Conservation (phyloP, 257 asterid species). For the Solanum chilense region DNA sequence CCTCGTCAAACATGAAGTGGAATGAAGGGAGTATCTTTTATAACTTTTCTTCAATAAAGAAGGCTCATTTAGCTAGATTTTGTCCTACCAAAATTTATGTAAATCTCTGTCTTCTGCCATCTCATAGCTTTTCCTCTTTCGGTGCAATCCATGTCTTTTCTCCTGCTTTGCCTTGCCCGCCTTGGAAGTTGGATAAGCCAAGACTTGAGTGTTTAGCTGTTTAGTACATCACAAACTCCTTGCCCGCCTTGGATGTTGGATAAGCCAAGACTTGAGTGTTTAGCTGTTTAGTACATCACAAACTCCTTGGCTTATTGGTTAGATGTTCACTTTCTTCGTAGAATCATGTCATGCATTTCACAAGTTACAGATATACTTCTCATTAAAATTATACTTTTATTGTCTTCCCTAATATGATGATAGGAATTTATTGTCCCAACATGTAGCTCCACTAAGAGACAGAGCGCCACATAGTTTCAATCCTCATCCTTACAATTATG, state of each 20-base stretch:
- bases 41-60: neutral
- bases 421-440: neutral
- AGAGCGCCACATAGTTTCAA: neutral
- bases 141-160: neutral
- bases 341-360: neutral
- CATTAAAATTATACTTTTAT: neutral
- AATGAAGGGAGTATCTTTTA: neutral
- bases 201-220: neutral
- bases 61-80: neutral
- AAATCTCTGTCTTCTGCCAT: neutral
- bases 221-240: neutral
- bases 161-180: neutral
- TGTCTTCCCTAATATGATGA: neutral
- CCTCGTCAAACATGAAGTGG: neutral
- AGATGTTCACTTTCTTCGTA: neutral
- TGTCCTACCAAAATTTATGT: neutral
- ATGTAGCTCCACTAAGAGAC: neutral
- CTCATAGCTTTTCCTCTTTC: neutral
- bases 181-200: neutral
- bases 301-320: neutral
- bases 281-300: neutral
- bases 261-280: neutral
- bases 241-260: neutral
- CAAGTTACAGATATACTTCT: neutral
- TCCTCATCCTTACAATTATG: neutral